These are phyloP conservation scores for Penicillium cinerascens DNA, from an alignment of 495 filamentous ascomycete species.

Conservation along the genomic window DNA sequence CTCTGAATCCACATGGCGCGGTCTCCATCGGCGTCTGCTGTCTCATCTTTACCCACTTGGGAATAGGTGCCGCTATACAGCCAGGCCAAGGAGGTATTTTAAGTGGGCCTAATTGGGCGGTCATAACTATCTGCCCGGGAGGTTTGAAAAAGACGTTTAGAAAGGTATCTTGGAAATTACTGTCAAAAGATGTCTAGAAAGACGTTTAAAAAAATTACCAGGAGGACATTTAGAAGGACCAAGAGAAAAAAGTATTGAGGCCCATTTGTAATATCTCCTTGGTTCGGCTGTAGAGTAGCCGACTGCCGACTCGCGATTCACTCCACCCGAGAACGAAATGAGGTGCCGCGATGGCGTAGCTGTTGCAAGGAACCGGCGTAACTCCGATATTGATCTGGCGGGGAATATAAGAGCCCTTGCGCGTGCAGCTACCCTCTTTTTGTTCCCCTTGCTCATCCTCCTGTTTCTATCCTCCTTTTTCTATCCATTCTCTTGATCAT, in stretches of 20 bases:
- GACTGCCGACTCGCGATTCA: slow-evolving; percentile 31
- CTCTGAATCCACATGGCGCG: not conserved
- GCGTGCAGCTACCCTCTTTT: not conserved
- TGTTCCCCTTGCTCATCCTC: not conserved
- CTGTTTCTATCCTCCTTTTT: not conserved
- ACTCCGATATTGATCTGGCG: not conserved
- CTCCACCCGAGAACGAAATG: slow-evolving; percentile 20
- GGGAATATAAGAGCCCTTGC: not conserved
- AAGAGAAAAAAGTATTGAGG: too few species aligned
- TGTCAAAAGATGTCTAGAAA: too few species aligned
- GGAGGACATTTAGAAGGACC: too few species aligned
- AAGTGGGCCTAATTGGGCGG: too few species aligned
- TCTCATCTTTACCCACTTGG: not conserved
- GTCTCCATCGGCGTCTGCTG: too few species aligned
- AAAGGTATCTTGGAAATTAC: too few species aligned
- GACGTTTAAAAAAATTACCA: too few species aligned
- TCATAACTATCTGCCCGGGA: too few species aligned
- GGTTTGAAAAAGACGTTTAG: too few species aligned
- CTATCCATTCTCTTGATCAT: not conserved
- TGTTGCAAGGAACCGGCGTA: not conserved
- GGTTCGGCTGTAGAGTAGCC: slow-evolving; percentile 18
- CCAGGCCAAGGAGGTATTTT: slow-evolving; percentile 24
- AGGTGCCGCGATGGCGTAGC: not conserved
- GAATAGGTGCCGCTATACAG: not conserved
- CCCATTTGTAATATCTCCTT: too few species aligned